Evolutionary conservation across 2,329 filamentous ascomycete species (phyloP).

Genomic region (Raffaelea arxii): DNA sequence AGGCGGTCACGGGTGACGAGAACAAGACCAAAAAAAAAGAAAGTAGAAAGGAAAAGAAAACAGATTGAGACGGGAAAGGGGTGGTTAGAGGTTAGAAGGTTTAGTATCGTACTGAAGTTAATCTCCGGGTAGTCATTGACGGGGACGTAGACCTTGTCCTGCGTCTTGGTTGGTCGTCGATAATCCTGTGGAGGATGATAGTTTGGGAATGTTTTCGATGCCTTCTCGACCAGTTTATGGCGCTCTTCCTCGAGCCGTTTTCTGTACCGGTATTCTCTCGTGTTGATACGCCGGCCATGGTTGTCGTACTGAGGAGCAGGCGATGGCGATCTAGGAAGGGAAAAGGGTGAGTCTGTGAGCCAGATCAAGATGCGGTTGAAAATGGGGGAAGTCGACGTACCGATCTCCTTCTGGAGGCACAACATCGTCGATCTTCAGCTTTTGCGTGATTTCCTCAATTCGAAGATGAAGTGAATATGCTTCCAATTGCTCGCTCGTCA

Average conservation of each 20-base stretch:
- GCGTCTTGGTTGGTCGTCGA: constrained; percentile 96
- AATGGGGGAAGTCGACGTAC: constrained; percentile 41
- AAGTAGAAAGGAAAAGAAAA: too few relatives aligned
- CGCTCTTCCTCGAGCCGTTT: constrained; percentile 98
- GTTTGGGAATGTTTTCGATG: constrained; percentile 99
- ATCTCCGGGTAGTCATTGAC: constrained; percentile 99
- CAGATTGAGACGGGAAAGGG: too few relatives aligned
- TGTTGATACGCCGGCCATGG: constrained; percentile 98
- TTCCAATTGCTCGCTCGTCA: constrained; percentile 97
- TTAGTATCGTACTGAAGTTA: constrained; percentile 99
- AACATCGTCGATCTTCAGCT: constrained; percentile 97
- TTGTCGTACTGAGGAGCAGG: constrained; percentile 97
- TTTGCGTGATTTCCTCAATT: constrained; percentile 98
- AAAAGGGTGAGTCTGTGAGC: constrained; percentile 10
- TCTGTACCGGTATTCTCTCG: constrained; percentile 94
- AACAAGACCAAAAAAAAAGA: constrained; percentile 15
- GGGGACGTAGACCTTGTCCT: constrained; percentile 99
- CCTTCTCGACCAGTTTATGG: constrained; percentile 97
- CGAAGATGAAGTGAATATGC: constrained; percentile 93
- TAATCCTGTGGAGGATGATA: constrained; percentile 98
- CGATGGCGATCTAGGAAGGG: constrained; percentile 67
- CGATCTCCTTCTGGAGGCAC: constrained; percentile 93
- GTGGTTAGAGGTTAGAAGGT: constrained; percentile 78
- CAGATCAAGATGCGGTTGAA: constrained; percentile 3
- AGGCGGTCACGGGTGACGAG: constrained; percentile 20